Conservation (phyloP, 768 basidiomycete genomes). For the Rhizopogon vesiculosus region DNA sequence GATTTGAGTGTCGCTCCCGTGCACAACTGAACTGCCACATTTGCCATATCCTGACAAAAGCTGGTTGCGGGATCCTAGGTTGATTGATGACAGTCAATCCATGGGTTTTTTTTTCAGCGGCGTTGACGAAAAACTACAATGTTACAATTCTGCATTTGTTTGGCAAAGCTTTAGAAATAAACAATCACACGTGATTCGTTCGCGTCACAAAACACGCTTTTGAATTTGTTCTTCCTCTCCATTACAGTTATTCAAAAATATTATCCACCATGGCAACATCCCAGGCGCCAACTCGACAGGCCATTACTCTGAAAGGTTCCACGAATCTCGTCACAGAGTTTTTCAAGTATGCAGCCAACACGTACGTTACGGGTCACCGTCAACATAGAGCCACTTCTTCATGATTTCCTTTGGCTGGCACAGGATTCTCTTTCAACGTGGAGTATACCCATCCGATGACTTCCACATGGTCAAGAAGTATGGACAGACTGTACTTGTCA, state of each 20-base stretch:
- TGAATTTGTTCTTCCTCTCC: no score
- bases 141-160: slow-evolving; percentile 1
- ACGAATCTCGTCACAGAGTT: slow-evolving; percentile 94
- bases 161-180: slow-evolving; percentile 11
- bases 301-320: slow-evolving; percentile 94
- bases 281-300: slow-evolving; percentile 53
- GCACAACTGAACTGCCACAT: no score
- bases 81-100: no score
- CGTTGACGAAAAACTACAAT: no score
- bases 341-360: slow-evolving; percentile 99
- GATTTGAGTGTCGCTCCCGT: no score
- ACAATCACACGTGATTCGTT: slow-evolving; percentile 11
- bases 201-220: slow-evolving; percentile 8
- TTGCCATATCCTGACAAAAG: no score
- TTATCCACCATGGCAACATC: slow-evolving; percentile 34
- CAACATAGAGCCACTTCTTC: background rate
- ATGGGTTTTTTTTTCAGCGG: no score
- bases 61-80: no score
- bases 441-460: slow-evolving; percentile 96
- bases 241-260: background rate
- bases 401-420: background rate
- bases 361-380: slow-evolving; percentile 45
- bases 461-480: slow-evolving; percentile 99
- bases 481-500: slow-evolving; percentile 91
- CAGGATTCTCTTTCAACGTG: slow-evolving; percentile 94